Evolutionary conservation across 345 rosid species (phyloP).

Genomic region (Rhodamnia rubescens): DNA sequence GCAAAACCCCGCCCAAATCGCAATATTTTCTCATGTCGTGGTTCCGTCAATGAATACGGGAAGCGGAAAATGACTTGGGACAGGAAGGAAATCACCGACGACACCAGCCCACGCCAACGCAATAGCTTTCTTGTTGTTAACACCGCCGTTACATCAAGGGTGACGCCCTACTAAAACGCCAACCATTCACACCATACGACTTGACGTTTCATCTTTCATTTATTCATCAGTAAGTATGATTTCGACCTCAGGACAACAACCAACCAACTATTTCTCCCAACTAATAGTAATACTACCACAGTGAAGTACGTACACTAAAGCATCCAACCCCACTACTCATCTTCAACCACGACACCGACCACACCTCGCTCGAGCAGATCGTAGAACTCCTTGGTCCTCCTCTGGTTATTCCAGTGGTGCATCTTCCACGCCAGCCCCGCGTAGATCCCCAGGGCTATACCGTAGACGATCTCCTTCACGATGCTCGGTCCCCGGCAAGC

Average conservation of each 20-base stretch:
- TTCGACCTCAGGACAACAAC: neutral
- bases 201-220: neutral
- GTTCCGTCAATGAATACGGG: neutral
- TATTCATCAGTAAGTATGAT: neutral
- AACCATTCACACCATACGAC: neutral
- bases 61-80: neutral
- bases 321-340: neutral
- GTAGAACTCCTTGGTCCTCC: slow-evolving; percentile 17
- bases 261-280: neutral
- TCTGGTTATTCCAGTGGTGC: slow-evolving; percentile 36
- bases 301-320: too few relatives aligned
- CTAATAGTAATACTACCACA: too few relatives aligned
- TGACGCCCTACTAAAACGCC: neutral
- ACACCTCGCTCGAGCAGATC: slow-evolving; percentile 26
- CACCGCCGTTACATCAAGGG: neutral
- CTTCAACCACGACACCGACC: slow-evolving; percentile 20
- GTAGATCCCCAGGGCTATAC: slow-evolving; percentile 10
- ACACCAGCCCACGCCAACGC: neutral
- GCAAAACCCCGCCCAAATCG: neutral
- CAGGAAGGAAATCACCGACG: neutral
- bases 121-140: neutral
- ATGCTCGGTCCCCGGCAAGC: slow-evolving; percentile 22
- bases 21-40: neutral
- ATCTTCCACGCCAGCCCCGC: slow-evolving; percentile 26
- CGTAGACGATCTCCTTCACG: slow-evolving; percentile 16